Evolutionary conservation across 192 early-diverging fungal species (phyloP), one percentile per base, ranked within the genome.

Genomic region (Entomortierella beljakovae): DNA sequence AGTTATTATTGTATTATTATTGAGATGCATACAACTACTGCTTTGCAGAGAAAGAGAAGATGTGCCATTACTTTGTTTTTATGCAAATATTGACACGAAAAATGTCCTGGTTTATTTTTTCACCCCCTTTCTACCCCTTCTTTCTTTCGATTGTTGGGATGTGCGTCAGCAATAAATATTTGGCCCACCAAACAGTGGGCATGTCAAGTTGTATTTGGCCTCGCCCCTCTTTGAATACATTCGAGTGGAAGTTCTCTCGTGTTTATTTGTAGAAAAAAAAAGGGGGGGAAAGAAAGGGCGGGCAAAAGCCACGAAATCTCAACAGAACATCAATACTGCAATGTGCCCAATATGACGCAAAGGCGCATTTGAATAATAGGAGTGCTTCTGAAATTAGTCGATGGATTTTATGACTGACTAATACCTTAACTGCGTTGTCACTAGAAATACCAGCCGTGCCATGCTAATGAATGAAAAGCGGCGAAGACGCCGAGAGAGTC

Each of bases 401-500:
- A 15, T 48, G 13, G n/a, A 5, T 5, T 20, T 25, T 9, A 32
- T 33, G 22, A 38, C 42, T 53, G 18, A 33, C 1, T 23, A 1
- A 10, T 29, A 40, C 28, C 15, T 34, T 43, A 10, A 20, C 46
- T 26, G 46, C 31, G 25, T 37, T 42, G 34, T 34, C 33, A 25
- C 23, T 35, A 77, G 73, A 48, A 66, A 66, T n/a, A 31, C 29
- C 37, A 77, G 20, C 38, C 61, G 82, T 11, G 76, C 71, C 20
- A 8, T 80, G 23, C 20, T 80, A 13, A 79, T 79, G 60, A 68
- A 58, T 58, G 97, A 99, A 80, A 98, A 98, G 79, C 88, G 96
- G 22, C 88, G 95, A 40, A 89, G 94, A 35, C 93, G 97, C 66
- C 86, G 97, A 26, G 97, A 98, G 83, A 95, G 95, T 52, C 97